Conservation (phyloP, 768 basidiomycete species). For the Polyporus arcularius region DNA sequence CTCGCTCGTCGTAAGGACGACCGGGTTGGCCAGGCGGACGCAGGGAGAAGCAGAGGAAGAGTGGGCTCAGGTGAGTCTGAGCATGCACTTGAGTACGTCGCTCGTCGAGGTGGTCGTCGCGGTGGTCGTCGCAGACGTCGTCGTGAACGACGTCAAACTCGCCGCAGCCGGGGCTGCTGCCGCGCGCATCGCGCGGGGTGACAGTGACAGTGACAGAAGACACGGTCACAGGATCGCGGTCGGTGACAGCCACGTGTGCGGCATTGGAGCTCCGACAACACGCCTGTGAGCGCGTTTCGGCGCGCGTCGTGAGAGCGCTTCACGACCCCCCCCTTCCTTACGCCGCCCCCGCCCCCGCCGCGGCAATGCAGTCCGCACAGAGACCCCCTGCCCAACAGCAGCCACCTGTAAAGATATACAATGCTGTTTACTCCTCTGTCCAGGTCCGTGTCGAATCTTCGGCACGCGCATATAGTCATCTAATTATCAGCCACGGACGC, state of each 20-base stretch:
- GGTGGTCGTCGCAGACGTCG: conserved; percentile 5
- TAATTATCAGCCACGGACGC: conserved; percentile 19
- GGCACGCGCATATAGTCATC: conserved; percentile 11
- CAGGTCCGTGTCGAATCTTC: conserved; percentile 50
- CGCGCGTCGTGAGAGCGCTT: conserved; percentile 26
- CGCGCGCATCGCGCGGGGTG: neutral
- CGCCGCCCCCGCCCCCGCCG: conserved; percentile 11
- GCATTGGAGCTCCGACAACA: conserved; percentile 23
- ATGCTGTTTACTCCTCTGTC: conserved; percentile 90
- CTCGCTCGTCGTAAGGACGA: neutral
- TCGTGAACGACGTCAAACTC: conserved; percentile 6
- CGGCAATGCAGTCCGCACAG: conserved; percentile 32
- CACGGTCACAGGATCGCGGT: conserved; percentile 22
- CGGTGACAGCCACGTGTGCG: conserved; percentile 21
- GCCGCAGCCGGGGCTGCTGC: neutral
- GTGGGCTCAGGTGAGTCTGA: too few species aligned
- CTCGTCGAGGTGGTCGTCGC: neutral
- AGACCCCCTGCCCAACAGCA: conserved; percentile 35
- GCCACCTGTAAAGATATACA: conserved; percentile 78
- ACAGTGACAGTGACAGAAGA: neutral
- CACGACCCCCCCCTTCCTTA: conserved; percentile 5
- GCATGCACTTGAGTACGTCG: neutral
- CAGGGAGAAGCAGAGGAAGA: too few species aligned
- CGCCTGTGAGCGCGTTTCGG: conserved; percentile 27
- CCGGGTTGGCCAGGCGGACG: too few species aligned